These are phyloP conservation scores for Abortiporus biennis DNA, from an alignment of 1,284 basidiomycete species.

Conservation along the genomic window DNA sequence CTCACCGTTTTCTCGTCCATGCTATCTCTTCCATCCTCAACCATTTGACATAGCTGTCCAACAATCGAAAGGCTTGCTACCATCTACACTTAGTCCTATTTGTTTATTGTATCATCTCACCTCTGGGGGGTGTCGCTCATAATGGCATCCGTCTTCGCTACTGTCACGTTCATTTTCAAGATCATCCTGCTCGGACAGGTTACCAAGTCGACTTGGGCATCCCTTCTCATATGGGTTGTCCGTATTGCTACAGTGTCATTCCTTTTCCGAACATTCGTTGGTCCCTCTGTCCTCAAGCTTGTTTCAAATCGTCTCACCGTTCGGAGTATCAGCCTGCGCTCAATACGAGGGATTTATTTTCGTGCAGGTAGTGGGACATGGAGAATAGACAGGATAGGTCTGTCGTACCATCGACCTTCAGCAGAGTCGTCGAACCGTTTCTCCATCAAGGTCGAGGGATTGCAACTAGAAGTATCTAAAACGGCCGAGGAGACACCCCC, in stretches of 20 bases:
- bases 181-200: constrained; percentile 17
- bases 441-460: constrained; percentile 53
- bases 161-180: constrained; percentile 19
- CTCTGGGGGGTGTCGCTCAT: background rate
- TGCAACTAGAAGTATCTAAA: constrained; percentile 46
- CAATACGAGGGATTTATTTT: constrained; percentile 69
- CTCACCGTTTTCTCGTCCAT: background rate
- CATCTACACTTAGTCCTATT: too few species aligned
- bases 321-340: constrained; percentile 66
- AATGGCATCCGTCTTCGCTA: constrained; percentile 4
- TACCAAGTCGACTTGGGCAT: constrained; percentile 30
- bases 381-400: constrained; percentile 61
- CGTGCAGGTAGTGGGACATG: constrained; percentile 45
- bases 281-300: constrained; percentile 53
- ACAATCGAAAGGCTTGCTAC: too few species aligned
- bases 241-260: constrained; percentile 48
- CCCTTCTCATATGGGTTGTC: constrained; percentile 38
- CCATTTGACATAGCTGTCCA: background rate
- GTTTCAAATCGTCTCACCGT: constrained; percentile 58
- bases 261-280: constrained; percentile 55
- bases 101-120: too few species aligned
- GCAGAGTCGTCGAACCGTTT: constrained; percentile 42
- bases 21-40: background rate
- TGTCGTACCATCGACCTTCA: constrained; percentile 44
- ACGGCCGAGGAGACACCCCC: background rate